Base-by-base conservation (phyloP, 805 yeast species). In the Saturnispora besseyi region DNA sequence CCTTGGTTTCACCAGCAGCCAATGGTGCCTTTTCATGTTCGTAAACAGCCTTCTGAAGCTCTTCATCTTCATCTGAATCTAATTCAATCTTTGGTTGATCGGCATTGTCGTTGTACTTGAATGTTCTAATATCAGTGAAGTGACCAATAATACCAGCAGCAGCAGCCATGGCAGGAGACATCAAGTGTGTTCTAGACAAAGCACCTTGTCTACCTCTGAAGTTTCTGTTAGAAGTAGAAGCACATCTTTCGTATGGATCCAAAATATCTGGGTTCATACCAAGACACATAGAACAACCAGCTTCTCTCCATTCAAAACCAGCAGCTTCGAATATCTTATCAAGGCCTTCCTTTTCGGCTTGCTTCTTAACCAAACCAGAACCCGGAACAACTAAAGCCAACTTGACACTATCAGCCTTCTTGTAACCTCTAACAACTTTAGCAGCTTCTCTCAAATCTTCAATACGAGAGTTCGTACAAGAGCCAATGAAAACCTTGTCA, bases 131-230 rank as follows among this genome's bases (percentile, higher is more conserved):
- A 65, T 93, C 99, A 43, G 86, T 77, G 61, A 93, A 82, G 62
- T 83, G 88, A 58, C 99, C 99, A 50, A 77, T 78, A 58, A 93
- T 82, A 61, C 90, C 96, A 18, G 99, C 98, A 21, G 98, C 97
- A 31, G 99, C 99, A 44, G 99, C 99, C 99, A 93, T 93, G 22
- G 96, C 96, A 37, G 99, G 99, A 12, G 96, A 87, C 96, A 91
- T 88, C 65, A 93, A 78, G 67, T 93, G 99, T 18, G 99, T 93
- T 73, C 99, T 81, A 15, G 96, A 88, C 53, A 72, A 73, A 47
- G 96, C 96, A 72, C 99, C 99, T 76, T 93, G 99, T 71, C 99
- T 90, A 61, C 99, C 99, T 70, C 91, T 97, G 65, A 93, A 93
- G 74, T 93, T 93, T 78, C 99, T 85, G 77, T 93, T 93, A 22